Conservation (phyloP, 805 yeast genomes). For the Saccharomycopsis sp. region DNA sequence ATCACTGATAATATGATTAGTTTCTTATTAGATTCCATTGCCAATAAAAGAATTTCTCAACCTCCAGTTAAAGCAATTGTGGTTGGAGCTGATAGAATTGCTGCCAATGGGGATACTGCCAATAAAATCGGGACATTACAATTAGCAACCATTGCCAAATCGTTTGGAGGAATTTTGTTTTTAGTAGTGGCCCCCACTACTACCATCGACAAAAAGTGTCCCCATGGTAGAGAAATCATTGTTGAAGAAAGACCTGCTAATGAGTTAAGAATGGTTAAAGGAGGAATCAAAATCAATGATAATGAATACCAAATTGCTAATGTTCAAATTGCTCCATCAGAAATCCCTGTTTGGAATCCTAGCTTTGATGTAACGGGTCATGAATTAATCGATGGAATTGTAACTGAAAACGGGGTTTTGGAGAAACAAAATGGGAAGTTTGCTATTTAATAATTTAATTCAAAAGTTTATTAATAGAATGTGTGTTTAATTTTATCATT, state of each 20-base stretch:
- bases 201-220: slow-evolving; percentile 64
- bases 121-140: slow-evolving; percentile 95
- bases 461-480: too few species aligned
- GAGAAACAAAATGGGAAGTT: slow-evolving; percentile 30
- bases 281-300: slow-evolving; percentile 32
- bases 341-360: slow-evolving; percentile 88
- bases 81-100: slow-evolving; percentile 94
- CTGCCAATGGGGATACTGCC: slow-evolving; percentile 89
- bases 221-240: slow-evolving; percentile 61
- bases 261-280: slow-evolving; percentile 71
- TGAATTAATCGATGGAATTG: slow-evolving; percentile 72
- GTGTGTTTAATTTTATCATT: too few species aligned
- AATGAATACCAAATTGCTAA: slow-evolving; percentile 30
- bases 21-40: slow-evolving; percentile 43
- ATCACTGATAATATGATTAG: slow-evolving; percentile 91
- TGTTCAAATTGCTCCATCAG: slow-evolving; percentile 77
- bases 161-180: slow-evolving; percentile 59
- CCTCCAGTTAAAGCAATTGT: slow-evolving; percentile 80
- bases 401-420: slow-evolving; percentile 65
- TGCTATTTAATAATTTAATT: background rate
- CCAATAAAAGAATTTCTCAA: slow-evolving; percentile 14
- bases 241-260: slow-evolving; percentile 81
- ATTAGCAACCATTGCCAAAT: slow-evolving; percentile 61
- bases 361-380: slow-evolving; percentile 92
- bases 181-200: slow-evolving; percentile 94